A percentile compares a stretch with the other conserved stretches of the same genome.
phyloP scores from a whole-genome alignment of 345 rosid species.

The Eucalyptus virginea region DNA sequence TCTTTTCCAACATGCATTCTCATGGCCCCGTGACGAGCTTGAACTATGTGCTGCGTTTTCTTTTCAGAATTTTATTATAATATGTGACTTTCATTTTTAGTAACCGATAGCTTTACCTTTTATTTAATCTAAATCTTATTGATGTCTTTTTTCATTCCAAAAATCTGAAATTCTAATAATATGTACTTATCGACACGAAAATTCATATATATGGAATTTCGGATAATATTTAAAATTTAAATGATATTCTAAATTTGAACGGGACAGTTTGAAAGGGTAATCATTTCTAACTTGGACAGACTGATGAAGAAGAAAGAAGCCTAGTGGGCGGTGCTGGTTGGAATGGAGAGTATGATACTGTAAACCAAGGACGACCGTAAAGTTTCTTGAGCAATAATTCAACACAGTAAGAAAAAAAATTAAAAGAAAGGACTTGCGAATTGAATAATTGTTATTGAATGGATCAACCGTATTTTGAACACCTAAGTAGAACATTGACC shows the following conservation, averaged over 20 bases:
- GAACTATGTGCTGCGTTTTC: not conserved
- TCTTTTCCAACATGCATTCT: not conserved
- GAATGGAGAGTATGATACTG: not conserved
- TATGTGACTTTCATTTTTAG: not conserved
- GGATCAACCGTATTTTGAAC: not conserved
- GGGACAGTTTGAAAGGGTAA: not conserved
- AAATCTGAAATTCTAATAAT: too few relatives aligned
- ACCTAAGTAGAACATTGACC: not conserved
- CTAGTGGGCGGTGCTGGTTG: not conserved
- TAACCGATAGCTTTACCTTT: not conserved
- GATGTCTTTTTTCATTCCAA: too few relatives aligned
- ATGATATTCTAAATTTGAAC: not conserved
- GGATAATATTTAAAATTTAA: too few relatives aligned
- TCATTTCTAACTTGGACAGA: not conserved
- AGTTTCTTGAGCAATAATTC: not conserved
- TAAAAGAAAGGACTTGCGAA: not conserved
- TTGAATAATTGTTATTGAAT: not conserved
- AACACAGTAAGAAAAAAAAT: not conserved
- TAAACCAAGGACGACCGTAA: not conserved
- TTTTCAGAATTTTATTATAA: not conserved
- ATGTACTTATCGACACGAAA: too few relatives aligned
- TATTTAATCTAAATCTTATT: too few relatives aligned
- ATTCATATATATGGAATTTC: too few relatives aligned
- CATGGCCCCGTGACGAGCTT: not conserved
- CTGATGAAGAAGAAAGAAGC: not conserved